A percentile compares a stretch with the other conserved stretches of the same genome.
phyloP scores from a whole-genome alignment of 768 basidiomycete species.

The Coprinopsis cinerea region DNA sequence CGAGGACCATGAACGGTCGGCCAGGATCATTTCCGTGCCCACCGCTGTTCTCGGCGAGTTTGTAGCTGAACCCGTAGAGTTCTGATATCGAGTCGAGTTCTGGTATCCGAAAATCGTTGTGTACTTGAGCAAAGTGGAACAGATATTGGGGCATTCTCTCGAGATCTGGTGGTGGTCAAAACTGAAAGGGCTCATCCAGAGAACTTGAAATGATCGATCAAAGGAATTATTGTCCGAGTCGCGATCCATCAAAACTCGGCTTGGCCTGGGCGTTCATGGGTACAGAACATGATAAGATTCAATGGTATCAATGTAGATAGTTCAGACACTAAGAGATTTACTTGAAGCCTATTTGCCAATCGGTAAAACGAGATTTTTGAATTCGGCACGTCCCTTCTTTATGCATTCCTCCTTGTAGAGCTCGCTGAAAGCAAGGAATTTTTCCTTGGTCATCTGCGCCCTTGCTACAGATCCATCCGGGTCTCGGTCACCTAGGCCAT shows the following conservation, averaged over 20 bases:
- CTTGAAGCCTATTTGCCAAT: neutral
- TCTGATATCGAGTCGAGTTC: constrained; percentile 76
- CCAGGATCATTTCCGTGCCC: constrained; percentile 39
- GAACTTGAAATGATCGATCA: neutral
- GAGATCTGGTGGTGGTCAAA: neutral
- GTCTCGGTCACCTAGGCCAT: too few relatives aligned
- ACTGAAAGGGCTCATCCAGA: too few relatives aligned
- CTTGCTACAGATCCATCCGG: neutral
- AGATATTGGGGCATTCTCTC: constrained; percentile 31
- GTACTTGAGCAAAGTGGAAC: constrained; percentile 74
- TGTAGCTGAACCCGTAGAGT: constrained; percentile 58
- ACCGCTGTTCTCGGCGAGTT: constrained; percentile 38
- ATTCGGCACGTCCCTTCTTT: neutral
- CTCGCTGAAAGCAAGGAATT: neutral
- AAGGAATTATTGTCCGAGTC: neutral
- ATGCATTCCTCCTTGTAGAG: neutral
- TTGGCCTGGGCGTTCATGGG: too few relatives aligned
- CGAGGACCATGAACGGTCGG: constrained; percentile 72
- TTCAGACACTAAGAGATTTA: neutral
- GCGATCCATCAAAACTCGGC: neutral
- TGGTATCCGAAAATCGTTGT: constrained; percentile 79
- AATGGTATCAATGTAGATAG: too few relatives aligned
- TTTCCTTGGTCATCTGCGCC: neutral
- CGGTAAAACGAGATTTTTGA: neutral
- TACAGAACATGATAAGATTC: too few relatives aligned